Base-by-base conservation (phyloP, 768 basidiomycete species). In the Suillus tomentosus region DNA sequence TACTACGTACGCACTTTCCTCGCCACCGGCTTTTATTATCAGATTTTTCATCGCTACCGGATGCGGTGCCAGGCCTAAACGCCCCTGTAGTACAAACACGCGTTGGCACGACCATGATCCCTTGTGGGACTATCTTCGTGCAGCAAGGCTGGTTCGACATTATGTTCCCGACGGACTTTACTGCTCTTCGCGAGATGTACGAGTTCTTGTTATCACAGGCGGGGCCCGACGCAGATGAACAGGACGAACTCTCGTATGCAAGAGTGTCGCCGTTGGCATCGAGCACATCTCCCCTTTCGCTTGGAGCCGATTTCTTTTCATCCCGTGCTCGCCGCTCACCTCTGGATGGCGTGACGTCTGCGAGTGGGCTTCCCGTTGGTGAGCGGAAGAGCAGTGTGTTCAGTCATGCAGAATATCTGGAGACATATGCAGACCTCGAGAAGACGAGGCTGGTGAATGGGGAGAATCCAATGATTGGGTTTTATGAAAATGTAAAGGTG, bases 121-220 rank as follows among this genome's bases (percentile, higher is more conserved):
- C 97, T 5, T 95, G 94, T 71, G 82, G 88, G 66, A 98, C 93
- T 15, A 83, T 97, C 63, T 87, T 96, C 69, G 97, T 99, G 64
- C 89, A 88, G 70, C 96, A 92, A 71, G 97, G 97, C 9, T 96
- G 89, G 79, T 99, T 99, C 76, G 97, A 99, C 75, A 99, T 99
- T 65, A 94, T 99, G 80, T 99, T 99, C 80, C 97, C 97, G 11
- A 99, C 96, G 14, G 81, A 93, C 73, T 98, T 98, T 67, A 85
- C 85, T 60, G 84, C 82, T 24, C 82, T 99, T 61, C 82, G 92
- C 55, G 94, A 96, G 73, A 92, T 96, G 86, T 98, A 98, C 77
- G 92, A 95, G 71, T 82, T 87, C 68, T 83, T 90, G 62, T 85
- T 99, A 64, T 84, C 88, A 43, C 84, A 86, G 70, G 67, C 69